Base-by-base conservation (phyloP, 2,329 filamentous ascomycete species). In the Epichloe baconii region DNA sequence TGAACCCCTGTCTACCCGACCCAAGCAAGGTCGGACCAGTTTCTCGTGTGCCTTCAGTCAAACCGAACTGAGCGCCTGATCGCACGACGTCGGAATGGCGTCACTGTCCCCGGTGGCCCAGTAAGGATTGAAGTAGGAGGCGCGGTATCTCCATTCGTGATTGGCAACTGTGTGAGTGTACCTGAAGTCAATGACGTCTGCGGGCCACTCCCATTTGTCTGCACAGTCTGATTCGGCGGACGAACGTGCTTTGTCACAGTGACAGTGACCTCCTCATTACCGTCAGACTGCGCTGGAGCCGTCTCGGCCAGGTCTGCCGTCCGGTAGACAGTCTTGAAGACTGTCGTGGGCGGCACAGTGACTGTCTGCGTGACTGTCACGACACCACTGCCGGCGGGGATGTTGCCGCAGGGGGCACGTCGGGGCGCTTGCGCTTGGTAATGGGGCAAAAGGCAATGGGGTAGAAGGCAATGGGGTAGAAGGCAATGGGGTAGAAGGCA, bases 301-400 rank as follows among this genome's bases (percentile, higher is more conserved):
- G 21, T 21, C 11, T 41, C 15, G 23, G 19, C 26, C 4, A 36
- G 19, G 15, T 64, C 67, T 14, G 69, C 59, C n/a, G 68, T 73
- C 23, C 58, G 55, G 46, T 60, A 61, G 53, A 66, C 66, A 21
- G 68, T 62, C 0, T 64, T 67, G n/a, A 67, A 53, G 8, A 70
- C 61, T 2, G 71, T 68, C n/a, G 62, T 64, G 2, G 69, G 62
- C 7, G 63, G 61, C 44, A 69, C 64, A 1, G 70, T 73, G 34
- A 52, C 48, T 2, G 47, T 52, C 52, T 68, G 61, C 10, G 70
- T 66, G 38, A 66, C 66, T 6, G 66, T 64, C 44, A 59, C 54
- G 45, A 54, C 51, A 41, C 51, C 52, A 21, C 43, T 55, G 41
- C 49, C 52, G 42, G 47, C 43, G 4, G 47, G n/a, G 57, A 49